phyloP scores from a whole-genome alignment of 129 eudicot species.

The Centrapalus pauciflorus region DNA sequence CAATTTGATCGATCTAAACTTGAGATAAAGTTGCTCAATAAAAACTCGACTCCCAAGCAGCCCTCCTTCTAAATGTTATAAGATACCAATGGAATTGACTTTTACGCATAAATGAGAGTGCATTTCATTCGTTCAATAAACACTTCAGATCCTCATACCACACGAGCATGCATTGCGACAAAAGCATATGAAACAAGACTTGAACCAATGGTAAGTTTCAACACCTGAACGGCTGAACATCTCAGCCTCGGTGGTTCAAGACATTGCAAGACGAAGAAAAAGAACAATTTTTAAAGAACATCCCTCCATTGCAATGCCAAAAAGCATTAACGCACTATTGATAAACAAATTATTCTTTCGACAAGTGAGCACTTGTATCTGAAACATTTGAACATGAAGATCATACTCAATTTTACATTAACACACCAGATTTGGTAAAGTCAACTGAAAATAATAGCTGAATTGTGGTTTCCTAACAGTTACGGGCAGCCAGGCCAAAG shows the following conservation, averaged over 20 bases:
- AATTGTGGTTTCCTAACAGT: slow-evolving; percentile 17
- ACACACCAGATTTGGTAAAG: slow-evolving; percentile 6
- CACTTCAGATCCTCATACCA: too few relatives aligned
- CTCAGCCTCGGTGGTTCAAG: background rate
- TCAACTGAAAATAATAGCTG: slow-evolving; percentile 1
- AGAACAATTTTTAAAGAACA: background rate
- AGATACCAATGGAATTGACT: too few relatives aligned
- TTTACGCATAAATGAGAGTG: too few relatives aligned
- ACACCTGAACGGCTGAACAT: background rate
- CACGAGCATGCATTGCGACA: too few relatives aligned
- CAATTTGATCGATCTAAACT: too few relatives aligned
- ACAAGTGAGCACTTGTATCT: background rate
- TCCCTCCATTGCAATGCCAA: background rate
- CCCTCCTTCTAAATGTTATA: too few relatives aligned
- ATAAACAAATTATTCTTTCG: background rate
- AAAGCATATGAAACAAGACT: background rate
- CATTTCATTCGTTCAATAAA: too few relatives aligned
- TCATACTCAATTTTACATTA: background rate
- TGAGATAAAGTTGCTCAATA: too few relatives aligned
- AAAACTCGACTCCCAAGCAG: too few relatives aligned
- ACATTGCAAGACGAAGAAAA: background rate
- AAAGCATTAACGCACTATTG: background rate
- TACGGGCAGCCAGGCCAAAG: background rate
- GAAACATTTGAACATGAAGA: slow-evolving; percentile 12
- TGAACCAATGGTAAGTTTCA: background rate